Percentiles rank a stretch among this genome's conserved stretches.
Evolutionary conservation across 345 rosid genomes (phyloP).

Genomic region (Eucalyptus globulus): DNA sequence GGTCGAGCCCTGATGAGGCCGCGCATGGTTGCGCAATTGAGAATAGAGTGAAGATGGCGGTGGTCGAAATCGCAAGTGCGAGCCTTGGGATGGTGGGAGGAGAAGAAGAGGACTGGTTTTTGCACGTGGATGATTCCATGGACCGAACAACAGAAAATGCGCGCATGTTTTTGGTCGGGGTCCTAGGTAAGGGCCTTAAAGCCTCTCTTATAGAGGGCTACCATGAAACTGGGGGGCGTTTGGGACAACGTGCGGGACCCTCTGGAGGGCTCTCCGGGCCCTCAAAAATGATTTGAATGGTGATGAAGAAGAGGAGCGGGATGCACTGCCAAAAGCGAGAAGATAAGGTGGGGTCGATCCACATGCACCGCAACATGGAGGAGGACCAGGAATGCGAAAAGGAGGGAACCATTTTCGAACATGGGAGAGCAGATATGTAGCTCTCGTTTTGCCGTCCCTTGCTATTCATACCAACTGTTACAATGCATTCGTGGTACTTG

Average conservation of each 20-base stretch:
- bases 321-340: neutral
- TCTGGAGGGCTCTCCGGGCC: neutral
- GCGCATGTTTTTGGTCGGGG: neutral
- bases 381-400: neutral
- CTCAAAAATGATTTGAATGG: neutral
- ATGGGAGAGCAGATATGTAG: neutral
- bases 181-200: neutral
- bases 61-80: neutral
- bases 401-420: neutral
- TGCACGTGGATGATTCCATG: neutral
- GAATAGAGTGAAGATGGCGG: neutral
- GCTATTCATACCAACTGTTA: neutral
- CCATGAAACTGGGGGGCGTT: neutral
- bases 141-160: neutral
- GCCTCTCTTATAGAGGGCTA: neutral
- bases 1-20: neutral
- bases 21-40: neutral
- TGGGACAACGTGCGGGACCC: neutral
- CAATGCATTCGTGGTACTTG: neutral
- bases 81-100: neutral
- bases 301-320: neutral
- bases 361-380: neutral
- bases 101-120: neutral
- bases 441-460: neutral
- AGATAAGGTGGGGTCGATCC: neutral